These are phyloP conservation scores for Chaetothyriales sp. DNA, from an alignment of 2,329 filamentous ascomycete species.

Conservation along the genomic window DNA sequence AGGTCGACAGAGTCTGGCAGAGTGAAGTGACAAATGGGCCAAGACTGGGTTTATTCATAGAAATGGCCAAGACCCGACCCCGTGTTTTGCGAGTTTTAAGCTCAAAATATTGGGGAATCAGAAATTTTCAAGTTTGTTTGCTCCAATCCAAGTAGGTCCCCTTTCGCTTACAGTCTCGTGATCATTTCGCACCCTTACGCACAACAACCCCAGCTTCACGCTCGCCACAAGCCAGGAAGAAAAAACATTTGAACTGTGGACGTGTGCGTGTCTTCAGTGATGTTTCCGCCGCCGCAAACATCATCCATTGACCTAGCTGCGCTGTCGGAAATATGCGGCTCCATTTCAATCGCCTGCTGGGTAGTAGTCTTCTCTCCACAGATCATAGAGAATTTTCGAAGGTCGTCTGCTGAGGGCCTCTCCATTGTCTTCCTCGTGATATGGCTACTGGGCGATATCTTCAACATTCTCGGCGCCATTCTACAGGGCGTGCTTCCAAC, in stretches of 20 bases:
- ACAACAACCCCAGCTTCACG: too few relatives aligned
- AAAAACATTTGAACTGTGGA: neutral
- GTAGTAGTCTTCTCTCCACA: conserved; percentile 95
- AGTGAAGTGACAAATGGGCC: too few relatives aligned
- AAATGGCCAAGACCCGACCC: too few relatives aligned
- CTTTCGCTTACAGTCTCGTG: too few relatives aligned
- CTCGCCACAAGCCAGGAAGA: too few relatives aligned
- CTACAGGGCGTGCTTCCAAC: conserved; percentile 85
- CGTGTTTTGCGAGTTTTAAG: too few relatives aligned
- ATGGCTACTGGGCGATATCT: conserved; percentile 89
- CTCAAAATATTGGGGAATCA: too few relatives aligned
- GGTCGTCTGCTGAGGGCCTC: conserved; percentile 71
- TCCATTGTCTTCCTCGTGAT: conserved; percentile 84
- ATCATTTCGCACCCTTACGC: too few relatives aligned
- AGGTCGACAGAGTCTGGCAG: too few relatives aligned
- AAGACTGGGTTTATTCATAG: too few relatives aligned
- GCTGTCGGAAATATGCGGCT: conserved; percentile 84
- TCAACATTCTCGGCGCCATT: conserved; percentile 89
- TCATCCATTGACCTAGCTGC: conserved; percentile 70
- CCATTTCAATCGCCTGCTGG: conserved; percentile 95
- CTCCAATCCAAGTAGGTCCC: too few relatives aligned
- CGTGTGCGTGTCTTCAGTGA: neutral
- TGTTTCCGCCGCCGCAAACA: conserved; percentile 26
- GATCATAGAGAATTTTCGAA: conserved; percentile 86
- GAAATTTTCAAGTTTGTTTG: too few relatives aligned